These are phyloP conservation scores for Mycena sp. DNA, from an alignment of 1,284 basidiomycete species.

Conservation along the genomic window DNA sequence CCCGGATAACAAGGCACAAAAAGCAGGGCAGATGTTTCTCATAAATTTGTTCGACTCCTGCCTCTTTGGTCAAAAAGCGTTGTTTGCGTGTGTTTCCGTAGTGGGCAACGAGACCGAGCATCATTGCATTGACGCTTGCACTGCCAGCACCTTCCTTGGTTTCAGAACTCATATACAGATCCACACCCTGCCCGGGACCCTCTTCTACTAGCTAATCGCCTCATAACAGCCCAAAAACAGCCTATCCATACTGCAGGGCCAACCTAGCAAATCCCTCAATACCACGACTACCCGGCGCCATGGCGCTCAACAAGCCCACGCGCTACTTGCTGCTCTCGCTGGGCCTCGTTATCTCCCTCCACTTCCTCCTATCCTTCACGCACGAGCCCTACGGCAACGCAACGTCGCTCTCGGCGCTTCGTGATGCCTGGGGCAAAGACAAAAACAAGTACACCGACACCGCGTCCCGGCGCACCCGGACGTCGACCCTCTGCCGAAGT, in stretches of 20 bases:
- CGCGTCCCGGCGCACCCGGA: constrained; percentile 23
- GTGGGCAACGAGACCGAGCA: no score
- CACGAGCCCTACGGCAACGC: constrained; percentile 75
- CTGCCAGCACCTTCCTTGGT: no score
- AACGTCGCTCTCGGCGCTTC: constrained; percentile 65
- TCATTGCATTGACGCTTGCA: no score
- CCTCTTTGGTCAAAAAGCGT: not conserved
- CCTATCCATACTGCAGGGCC: no score
- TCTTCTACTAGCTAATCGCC: no score
- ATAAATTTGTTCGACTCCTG: no score
- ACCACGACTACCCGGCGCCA: not conserved
- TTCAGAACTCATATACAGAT: no score
- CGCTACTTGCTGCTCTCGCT: constrained; percentile 26
- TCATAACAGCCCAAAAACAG: no score
- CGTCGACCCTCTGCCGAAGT: constrained; percentile 5
- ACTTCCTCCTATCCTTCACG: constrained; percentile 73
- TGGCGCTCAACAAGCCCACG: constrained; percentile 25
- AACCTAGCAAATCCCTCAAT: no score
- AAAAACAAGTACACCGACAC: constrained; percentile 19
- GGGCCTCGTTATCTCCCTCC: constrained; percentile 52
- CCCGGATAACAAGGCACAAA: no score
- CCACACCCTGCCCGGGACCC: no score
- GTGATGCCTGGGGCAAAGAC: constrained; percentile 15
- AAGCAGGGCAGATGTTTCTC: no score
- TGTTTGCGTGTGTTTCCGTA: not conserved